Base-by-base conservation (phyloP, 805 yeast species). In the Lipomyces kockii region DNA sequence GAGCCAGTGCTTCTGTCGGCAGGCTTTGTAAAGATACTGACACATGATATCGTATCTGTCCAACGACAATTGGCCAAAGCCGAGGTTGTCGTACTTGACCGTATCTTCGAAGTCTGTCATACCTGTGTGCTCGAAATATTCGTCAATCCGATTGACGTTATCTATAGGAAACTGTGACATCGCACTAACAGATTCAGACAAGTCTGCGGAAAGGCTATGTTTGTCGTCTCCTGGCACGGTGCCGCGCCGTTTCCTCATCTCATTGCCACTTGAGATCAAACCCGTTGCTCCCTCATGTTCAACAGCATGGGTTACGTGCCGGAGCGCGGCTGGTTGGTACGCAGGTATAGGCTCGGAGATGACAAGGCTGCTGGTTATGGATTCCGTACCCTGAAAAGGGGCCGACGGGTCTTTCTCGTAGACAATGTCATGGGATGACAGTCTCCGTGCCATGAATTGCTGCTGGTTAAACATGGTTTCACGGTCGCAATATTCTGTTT, bases 21-120 rank as follows among this genome's bases (percentile, higher is more conserved):
- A 60, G 20, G 59, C 35, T 29, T 66, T 63, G 59, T 63, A 63
- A 29, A 60, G 62, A 55, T 63, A 57, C 25, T 64, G 58, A 49
- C 69, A 62, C 69, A 66, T 66, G 53, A 66, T 66, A 49, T 66
- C 69, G 58, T 62, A 59, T 29, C 62, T 66, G 66, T 66, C 69
- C 51, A 66, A 53, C 14, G 46, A 7, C 17, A 9, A 17, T 17
- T 5, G 17, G 2, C 12, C 46, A 39, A 11, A 14, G 2, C 46
- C n/a, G 46, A 12, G 17, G n/a, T 39, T 2, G 46, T 39, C n/a
- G n/a, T 17, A 5, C 8, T 17, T 17, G 8, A 6, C n/a, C n/a
- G 7, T 3, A 5, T 17, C 46, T 35, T 35, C 11, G 9, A 11
- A 35, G 46, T 11, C 2, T 12, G 46, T 9, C 46, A 17, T 17